A percentile compares a stretch with the other conserved stretches of the same genome.
phyloP scores from a whole-genome alignment of 2,329 filamentous ascomycete species.

The Xylariaceae sp. region DNA sequence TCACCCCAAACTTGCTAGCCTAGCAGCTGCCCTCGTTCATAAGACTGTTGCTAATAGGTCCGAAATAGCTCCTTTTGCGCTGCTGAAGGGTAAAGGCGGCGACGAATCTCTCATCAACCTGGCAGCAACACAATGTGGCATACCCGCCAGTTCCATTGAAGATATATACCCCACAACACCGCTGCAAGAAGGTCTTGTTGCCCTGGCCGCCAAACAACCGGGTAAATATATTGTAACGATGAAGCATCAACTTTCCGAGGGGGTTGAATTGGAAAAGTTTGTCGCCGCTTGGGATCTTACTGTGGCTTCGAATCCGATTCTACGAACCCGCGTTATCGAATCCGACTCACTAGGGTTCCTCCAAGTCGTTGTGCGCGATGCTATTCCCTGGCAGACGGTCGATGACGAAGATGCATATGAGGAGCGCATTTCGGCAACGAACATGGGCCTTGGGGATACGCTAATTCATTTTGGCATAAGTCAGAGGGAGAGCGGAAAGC shows the following conservation, averaged over 20 bases:
- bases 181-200: constrained; percentile 6
- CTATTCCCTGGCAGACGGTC: neutral
- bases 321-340: constrained; percentile 9
- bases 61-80: neutral
- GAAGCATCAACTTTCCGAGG: neutral
- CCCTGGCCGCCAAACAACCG: neutral
- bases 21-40: neutral
- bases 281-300: neutral
- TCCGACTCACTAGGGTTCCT: neutral
- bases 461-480: neutral
- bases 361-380: constrained; percentile 1
- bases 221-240: neutral
- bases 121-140: neutral
- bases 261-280: neutral
- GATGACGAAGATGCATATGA: neutral
- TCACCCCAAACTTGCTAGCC: neutral
- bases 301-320: neutral
- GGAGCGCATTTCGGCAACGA: neutral
- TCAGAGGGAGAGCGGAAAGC: neutral
- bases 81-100: neutral
- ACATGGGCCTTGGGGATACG: neutral
- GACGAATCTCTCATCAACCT: neutral
- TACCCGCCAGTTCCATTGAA: neutral
- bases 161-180: constrained; percentile 5
- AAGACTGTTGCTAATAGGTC: neutral